Conservation (phyloP, 1,284 basidiomycete species). For the Sporisorium exsertum region DNA sequence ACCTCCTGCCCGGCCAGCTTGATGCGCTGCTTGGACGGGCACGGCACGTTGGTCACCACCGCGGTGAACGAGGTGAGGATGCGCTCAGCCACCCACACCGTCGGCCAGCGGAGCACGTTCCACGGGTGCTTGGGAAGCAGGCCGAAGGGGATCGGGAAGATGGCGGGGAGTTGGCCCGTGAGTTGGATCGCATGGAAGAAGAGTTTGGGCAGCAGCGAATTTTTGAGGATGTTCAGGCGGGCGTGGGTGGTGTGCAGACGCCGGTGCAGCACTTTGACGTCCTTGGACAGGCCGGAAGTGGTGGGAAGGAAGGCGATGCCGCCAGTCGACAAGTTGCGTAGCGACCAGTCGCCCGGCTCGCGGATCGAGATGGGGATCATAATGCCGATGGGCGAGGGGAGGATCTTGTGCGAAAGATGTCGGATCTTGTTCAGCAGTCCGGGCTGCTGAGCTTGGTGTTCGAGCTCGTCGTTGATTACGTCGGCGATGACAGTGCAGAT, state of each 20-base stretch:
- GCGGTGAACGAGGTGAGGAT: slow-evolving; percentile 52
- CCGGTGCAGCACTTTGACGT: slow-evolving; percentile 41
- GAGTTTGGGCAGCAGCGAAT: slow-evolving; percentile 54
- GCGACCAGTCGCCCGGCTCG: slow-evolving; percentile 57
- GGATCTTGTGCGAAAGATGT: slow-evolving; percentile 36
- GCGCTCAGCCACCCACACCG: slow-evolving; percentile 25
- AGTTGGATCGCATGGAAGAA: slow-evolving; percentile 52
- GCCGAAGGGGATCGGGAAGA: slow-evolving; percentile 42
- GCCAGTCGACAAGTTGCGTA: slow-evolving; percentile 66
- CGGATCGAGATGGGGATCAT: slow-evolving; percentile 66
- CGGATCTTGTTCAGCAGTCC: slow-evolving; percentile 29
- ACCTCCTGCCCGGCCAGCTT: slow-evolving; percentile 51
- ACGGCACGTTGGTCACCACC: slow-evolving; percentile 67
- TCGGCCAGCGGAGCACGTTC: slow-evolving; percentile 28
- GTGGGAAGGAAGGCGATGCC: slow-evolving; percentile 61
- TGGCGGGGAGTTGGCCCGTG: slow-evolving; percentile 53
- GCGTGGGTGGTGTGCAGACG: slow-evolving; percentile 56
- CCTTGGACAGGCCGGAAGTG: slow-evolving; percentile 30
- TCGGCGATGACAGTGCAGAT: slow-evolving; percentile 63
- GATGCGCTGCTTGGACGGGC: slow-evolving; percentile 54
- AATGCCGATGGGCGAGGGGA: slow-evolving; percentile 55
- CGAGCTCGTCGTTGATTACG: slow-evolving; percentile 56
- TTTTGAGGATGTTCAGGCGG: slow-evolving; percentile 60
- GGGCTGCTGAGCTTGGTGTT: slow-evolving; percentile 25
- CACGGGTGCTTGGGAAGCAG: slow-evolving; percentile 21